These are phyloP conservation scores for Flaveria sonorensis DNA, from an alignment of 129 eudicot genomes.

Conservation along the genomic window DNA sequence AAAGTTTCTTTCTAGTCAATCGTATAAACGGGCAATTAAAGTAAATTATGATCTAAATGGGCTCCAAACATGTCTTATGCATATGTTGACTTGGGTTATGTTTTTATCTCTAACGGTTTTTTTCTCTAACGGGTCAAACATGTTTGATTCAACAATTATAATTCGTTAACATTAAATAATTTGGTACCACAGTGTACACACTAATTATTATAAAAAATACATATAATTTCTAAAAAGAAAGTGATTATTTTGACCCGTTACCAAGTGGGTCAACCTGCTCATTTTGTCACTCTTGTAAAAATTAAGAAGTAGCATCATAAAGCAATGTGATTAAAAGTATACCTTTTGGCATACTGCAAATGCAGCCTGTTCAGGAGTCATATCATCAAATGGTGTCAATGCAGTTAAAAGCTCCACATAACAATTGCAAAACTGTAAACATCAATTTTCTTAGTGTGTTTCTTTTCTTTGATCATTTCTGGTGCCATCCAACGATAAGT, in stretches of 20 bases:
- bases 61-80: background rate
- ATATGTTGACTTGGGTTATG: background rate
- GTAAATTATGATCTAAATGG: too few species aligned
- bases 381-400: constrained; percentile 79
- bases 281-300: background rate
- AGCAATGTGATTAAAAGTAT: constrained; percentile 16
- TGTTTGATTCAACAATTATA: too few species aligned
- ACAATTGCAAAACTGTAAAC: constrained; percentile 93
- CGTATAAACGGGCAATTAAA: too few species aligned
- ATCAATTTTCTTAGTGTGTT: constrained; percentile 91
- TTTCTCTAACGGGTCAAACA: background rate
- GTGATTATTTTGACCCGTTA: background rate
- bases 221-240: background rate
- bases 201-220: background rate
- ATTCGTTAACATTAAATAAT: too few species aligned
- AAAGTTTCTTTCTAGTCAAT: too few species aligned
- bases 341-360: constrained; percentile 99
- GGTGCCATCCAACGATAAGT: constrained; percentile 99
- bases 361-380: constrained; percentile 99
- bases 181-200: too few species aligned
- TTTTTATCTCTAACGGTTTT: background rate
- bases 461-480: constrained; percentile 88
- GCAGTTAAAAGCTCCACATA: constrained; percentile 93
- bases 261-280: background rate
- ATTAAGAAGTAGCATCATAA: too few species aligned